Conservation (phyloP, 768 basidiomycete genomes). For the Russula ochroleuca region DNA sequence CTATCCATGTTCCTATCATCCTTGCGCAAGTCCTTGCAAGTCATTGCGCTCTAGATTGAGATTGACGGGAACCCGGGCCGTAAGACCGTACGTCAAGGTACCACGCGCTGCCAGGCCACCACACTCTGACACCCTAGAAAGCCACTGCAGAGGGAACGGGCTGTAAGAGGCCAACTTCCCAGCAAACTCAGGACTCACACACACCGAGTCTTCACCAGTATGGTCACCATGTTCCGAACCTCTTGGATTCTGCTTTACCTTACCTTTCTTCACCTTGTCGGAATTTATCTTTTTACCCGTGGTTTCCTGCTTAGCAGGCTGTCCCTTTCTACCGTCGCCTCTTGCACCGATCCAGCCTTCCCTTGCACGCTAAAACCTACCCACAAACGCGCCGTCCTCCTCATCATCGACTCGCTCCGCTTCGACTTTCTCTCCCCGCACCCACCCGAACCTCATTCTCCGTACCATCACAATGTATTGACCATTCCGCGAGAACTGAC, state of each 20-base stretch:
- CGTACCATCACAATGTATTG: conserved; percentile 77
- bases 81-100: too few species aligned
- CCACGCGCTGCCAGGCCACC: too few species aligned
- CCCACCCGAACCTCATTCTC: conserved; percentile 56
- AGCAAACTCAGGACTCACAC: not conserved
- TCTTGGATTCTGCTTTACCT: conserved; percentile 51
- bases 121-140: too few species aligned
- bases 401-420: conserved; percentile 89
- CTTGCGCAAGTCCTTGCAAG: too few species aligned
- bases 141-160: too few species aligned
- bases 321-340: conserved; percentile 55
- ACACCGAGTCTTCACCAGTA: not conserved
- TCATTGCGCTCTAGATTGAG: too few species aligned
- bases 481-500: conserved; percentile 75
- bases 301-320: conserved; percentile 87
- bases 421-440: conserved; percentile 87
- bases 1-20: too few species aligned
- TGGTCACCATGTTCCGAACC: conserved; percentile 6
- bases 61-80: not conserved
- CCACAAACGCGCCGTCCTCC: conserved; percentile 73
- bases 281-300: conserved; percentile 83
- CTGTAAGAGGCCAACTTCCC: too few species aligned
- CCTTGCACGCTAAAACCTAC: conserved; percentile 54
- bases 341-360: conserved; percentile 35
- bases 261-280: conserved; percentile 62